Percentiles rank a stretch among this genome's conserved stretches.
Conservation (phyloP, 2,329 filamentous ascomycete genomes). For the Bipolaris zeicola region DNA sequence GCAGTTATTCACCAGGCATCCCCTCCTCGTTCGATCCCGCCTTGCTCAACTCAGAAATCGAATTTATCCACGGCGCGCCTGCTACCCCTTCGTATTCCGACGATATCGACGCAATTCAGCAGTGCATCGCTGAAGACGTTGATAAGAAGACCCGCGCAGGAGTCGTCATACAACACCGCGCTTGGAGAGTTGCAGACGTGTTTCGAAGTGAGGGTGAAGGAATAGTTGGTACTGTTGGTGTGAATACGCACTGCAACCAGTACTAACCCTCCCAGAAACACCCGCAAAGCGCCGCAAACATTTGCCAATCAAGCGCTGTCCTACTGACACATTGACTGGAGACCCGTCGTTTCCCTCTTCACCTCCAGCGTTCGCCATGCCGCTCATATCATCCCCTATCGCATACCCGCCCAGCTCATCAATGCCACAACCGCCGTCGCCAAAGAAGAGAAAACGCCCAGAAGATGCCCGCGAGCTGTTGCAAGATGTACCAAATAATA, state of each 20-base stretch:
- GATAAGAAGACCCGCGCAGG: constrained; percentile 51
- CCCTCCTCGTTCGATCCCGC: constrained; percentile 60
- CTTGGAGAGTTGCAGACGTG: constrained; percentile 54
- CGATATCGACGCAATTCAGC: constrained; percentile 55
- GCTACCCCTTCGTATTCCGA: constrained; percentile 48
- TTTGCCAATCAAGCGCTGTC: constrained; percentile 13
- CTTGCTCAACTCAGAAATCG: constrained; percentile 54
- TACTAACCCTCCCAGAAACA: constrained; percentile 42
- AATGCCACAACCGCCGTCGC: constrained; percentile 39
- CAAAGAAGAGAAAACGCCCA: constrained; percentile 47
- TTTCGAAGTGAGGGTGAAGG: constrained; percentile 58
- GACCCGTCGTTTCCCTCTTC: constrained; percentile 44
- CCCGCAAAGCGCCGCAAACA: constrained; percentile 32
- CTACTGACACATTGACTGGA: constrained; percentile 20
- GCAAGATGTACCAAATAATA: constrained; percentile 41
- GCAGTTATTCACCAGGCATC: constrained; percentile 38
- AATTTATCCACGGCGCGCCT: constrained; percentile 27
- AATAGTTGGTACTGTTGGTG: constrained; percentile 38
- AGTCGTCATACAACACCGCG: constrained; percentile 59
- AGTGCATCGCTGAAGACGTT: constrained; percentile 50
- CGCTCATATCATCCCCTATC: constrained; percentile 65
- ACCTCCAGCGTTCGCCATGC: constrained; percentile 63
- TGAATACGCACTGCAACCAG: constrained; percentile 1
- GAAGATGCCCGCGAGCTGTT: constrained; percentile 39
- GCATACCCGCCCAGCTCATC: constrained; percentile 61